A percentile compares a stretch with the other conserved stretches of the same genome.
Evolutionary conservation across 2,329 filamentous ascomycete species (phyloP).

Genomic region (Trichoderma atroviride): DNA sequence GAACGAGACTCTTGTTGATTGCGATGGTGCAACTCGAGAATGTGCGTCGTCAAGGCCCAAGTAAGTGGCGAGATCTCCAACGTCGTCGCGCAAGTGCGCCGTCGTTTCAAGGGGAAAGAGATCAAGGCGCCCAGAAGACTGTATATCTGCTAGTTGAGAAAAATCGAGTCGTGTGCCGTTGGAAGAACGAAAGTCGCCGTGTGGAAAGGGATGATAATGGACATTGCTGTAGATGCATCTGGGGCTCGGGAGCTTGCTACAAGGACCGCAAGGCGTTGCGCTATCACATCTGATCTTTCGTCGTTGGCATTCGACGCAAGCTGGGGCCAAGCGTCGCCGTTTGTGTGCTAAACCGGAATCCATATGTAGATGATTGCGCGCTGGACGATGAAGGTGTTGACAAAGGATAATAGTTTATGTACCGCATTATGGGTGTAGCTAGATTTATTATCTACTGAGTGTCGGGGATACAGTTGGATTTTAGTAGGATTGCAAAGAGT

Average conservation of each 20-base stretch:
- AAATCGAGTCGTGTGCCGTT: background rate
- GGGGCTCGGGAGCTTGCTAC: background rate
- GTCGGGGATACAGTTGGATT: background rate
- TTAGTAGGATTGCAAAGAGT: background rate
- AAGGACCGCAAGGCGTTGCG: background rate
- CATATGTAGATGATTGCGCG: background rate
- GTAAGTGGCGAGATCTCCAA: background rate
- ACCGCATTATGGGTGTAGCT: background rate
- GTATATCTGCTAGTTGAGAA: background rate
- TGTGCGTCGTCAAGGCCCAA: background rate
- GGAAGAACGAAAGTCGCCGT: background rate
- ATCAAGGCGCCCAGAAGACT: background rate
- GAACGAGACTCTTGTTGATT: background rate
- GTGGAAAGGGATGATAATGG: background rate
- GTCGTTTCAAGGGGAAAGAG: background rate
- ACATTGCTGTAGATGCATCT: background rate
- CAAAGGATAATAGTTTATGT: background rate
- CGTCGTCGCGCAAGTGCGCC: background rate
- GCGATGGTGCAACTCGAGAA: background rate
- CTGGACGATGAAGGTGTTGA: background rate
- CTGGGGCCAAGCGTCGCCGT: background rate
- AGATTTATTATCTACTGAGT: background rate
- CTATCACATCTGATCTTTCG: background rate
- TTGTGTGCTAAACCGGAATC: background rate
- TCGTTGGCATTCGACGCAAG: background rate